Conservation (phyloP, 306 rosid species). For the Herpetospermum pedunculosum region DNA sequence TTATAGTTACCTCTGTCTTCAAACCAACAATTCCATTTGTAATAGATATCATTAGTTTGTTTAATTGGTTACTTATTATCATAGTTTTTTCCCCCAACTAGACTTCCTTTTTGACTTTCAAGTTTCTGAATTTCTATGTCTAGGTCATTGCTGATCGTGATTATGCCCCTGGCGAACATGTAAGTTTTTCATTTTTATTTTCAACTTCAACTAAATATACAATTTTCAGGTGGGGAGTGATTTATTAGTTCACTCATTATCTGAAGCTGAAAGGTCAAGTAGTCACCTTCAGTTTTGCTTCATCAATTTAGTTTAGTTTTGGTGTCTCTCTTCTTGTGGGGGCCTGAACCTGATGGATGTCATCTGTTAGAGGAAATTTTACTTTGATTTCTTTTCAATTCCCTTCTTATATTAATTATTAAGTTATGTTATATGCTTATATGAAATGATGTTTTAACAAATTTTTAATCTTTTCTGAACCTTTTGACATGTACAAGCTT, state of each 20-base stretch:
- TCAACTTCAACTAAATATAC: background rate
- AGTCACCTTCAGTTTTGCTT: background rate
- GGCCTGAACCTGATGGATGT: background rate
- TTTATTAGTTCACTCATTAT: background rate
- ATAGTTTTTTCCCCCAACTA: background rate
- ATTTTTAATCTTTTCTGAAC: background rate
- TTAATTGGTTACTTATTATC: background rate
- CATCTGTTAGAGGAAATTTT: background rate
- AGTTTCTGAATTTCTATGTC: slow-evolving; percentile 14
- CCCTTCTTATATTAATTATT: background rate
- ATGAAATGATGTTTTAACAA: background rate
- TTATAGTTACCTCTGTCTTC: background rate
- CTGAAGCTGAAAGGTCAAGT: background rate
- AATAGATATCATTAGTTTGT: background rate
- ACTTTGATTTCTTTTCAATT: background rate
- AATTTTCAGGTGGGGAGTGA: background rate
- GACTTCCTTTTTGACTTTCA: background rate
- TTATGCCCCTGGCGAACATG: slow-evolving; percentile 69
- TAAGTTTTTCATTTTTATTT: slow-evolving; percentile 16
- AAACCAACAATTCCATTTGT: background rate
- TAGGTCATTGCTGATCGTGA: slow-evolving; percentile 61
- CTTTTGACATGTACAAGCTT: background rate
- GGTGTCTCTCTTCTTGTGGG: background rate
- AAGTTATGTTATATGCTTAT: background rate
- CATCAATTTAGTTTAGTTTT: background rate